A percentile compares a stretch with the other conserved stretches of the same genome.
phyloP scores from a whole-genome alignment of 129 eudicot species.

The Daucus carota region DNA sequence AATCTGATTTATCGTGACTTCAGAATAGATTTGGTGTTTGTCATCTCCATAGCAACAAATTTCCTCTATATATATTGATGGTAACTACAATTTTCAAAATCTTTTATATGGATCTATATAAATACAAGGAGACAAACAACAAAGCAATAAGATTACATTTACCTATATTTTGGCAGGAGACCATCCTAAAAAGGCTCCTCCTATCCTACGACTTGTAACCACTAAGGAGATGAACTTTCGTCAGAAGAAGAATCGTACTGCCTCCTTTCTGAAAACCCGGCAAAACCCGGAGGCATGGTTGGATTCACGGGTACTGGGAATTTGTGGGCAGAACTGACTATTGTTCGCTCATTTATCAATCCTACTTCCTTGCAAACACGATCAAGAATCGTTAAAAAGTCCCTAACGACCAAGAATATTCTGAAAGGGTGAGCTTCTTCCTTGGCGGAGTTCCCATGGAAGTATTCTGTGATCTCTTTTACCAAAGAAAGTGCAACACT shows the following conservation, averaged over 20 bases:
- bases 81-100: constrained; percentile 27
- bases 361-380: constrained; percentile 89
- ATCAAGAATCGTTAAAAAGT: constrained; percentile 66
- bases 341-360: constrained; percentile 52
- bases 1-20: constrained; percentile 1
- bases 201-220: constrained; percentile 2
- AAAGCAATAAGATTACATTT: neutral
- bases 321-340: constrained; percentile 44
- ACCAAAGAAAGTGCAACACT: constrained; percentile 62
- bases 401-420: constrained; percentile 84
- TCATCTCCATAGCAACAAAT: constrained; percentile 38
- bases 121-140: constrained; percentile 14
- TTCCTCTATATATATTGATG: constrained; percentile 30
- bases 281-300: constrained; percentile 28
- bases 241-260: constrained; percentile 61
- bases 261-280: constrained; percentile 40
- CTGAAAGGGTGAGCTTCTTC: constrained; percentile 94
- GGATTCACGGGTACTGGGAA: constrained; percentile 63
- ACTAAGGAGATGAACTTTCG: constrained; percentile 44
- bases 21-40: constrained; percentile 12
- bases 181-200: constrained; percentile 13
- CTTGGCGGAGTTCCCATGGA: constrained; percentile 87
- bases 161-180: constrained; percentile 22
- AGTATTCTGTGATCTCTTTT: constrained; percentile 80
- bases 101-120: constrained; percentile 33